Base-by-base conservation (phyloP, 352 stramenopile genomes). In the Pythium scleroteichum region DNA sequence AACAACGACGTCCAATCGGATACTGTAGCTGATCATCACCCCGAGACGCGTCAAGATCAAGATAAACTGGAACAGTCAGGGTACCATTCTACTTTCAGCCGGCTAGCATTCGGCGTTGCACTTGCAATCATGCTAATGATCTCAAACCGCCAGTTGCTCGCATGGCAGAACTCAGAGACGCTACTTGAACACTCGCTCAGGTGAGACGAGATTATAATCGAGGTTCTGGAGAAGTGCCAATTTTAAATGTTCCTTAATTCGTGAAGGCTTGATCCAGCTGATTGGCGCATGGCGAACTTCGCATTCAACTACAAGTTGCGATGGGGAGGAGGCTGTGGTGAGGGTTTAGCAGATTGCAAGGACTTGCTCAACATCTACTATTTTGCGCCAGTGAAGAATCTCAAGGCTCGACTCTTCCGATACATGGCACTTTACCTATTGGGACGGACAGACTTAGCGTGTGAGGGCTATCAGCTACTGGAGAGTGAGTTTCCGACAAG, bases 231-330 rank as follows among this genome's bases (percentile, higher is more conserved):
- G 20, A 16, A n/a, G n/a, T n/a, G n/a, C n/a, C 24, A 20, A 42
- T 27, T 26, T 2, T 38, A 35, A n/a, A 22, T 51, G 3, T 32
- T 45, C 10, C n/a, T 5, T 38, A 12, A 0, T 53, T 2, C 10
- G 1, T 41, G 53, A 26, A 71, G 66, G 12, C 13, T 72, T 16
- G 69, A 80, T 58, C 66, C 62, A 12, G 17, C 61, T 2, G 75
- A 83, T 53, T 80, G 62, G 66, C 51, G 72, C 4, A 38, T 74
- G 3, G 29, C 78, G 27, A 58, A 78, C 39, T n/a, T 33, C 1
- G 47, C 45, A 2, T 64, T 41, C 32, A 20, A 55, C 2, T 35
- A 52, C 35, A 27, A 65, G 16, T 12, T 41, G 17, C n/a, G 26
- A 4, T 51, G 17, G 35, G 39, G 33, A 32, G 41, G 27, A 9